Conservation (phyloP, 331 rosid genomes). For the Saraca asoca region DNA sequence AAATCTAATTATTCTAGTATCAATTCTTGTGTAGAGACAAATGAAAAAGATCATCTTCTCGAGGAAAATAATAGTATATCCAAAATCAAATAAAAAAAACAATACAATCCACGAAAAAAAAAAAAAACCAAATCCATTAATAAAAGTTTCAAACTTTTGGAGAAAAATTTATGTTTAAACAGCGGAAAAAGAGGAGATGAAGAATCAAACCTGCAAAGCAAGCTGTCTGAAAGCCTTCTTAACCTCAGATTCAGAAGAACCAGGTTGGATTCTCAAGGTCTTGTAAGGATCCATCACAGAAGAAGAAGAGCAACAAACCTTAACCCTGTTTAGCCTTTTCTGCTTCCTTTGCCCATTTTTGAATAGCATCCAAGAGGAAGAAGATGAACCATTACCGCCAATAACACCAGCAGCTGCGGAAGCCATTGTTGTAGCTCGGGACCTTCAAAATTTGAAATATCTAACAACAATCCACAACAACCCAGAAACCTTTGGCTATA, state of each 20-base stretch:
- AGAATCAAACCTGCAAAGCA: slow-evolving; percentile 74
- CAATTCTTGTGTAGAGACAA: not conserved
- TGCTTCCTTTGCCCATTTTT: slow-evolving; percentile 33
- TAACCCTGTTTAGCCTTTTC: slow-evolving; percentile 34
- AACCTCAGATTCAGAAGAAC: slow-evolving; percentile 87
- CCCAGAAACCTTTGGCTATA: slow-evolving; percentile 33
- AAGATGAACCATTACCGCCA: slow-evolving; percentile 48
- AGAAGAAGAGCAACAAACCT: slow-evolving; percentile 54
- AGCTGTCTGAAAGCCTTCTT: slow-evolving; percentile 82
- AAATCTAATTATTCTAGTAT: not conserved
- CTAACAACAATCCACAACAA: not conserved
- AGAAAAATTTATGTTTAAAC: not conserved
- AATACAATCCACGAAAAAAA: not conserved
- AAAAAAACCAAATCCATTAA: not conserved
- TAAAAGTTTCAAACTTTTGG: not conserved
- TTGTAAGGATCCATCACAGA: slow-evolving; percentile 64
- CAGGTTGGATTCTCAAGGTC: slow-evolving; percentile 67
- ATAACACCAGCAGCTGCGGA: slow-evolving; percentile 58
- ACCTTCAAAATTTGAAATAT: slow-evolving; percentile 20
- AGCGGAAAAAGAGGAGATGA: not conserved
- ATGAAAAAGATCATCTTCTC: not conserved
- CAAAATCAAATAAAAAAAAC: not conserved
- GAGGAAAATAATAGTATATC: not conserved
- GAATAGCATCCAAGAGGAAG: slow-evolving; percentile 49
- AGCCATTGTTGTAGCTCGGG: slow-evolving; percentile 48